Evolutionary conservation across 108 stramenopile species (phyloP).

Genomic region (Fragilaria radians): DNA sequence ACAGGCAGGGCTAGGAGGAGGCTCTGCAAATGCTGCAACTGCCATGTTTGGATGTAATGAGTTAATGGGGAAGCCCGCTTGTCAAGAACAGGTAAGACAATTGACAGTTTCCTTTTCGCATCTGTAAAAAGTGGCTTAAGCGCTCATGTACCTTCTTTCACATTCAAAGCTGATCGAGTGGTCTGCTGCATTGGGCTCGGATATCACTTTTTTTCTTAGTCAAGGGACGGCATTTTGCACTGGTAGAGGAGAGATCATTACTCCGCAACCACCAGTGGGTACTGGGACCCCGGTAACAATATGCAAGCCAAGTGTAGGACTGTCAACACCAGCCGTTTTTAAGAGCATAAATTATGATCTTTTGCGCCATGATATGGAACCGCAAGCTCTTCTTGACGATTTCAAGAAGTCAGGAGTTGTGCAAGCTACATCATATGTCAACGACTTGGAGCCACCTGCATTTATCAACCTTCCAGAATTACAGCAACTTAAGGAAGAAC

Average conservation of each 20-base stretch:
- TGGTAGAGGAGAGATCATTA: slow-evolving; percentile 90
- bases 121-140: not conserved
- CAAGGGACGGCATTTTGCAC: slow-evolving; percentile 95
- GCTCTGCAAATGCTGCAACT: slow-evolving; percentile 91
- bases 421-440: slow-evolving; percentile 44
- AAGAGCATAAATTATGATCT: slow-evolving; percentile 78
- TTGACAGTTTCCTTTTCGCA: not conserved
- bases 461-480: slow-evolving; percentile 70
- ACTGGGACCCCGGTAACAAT: slow-evolving; percentile 61
- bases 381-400: slow-evolving; percentile 49
- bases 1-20: slow-evolving; percentile 94
- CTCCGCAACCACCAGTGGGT: slow-evolving; percentile 71
- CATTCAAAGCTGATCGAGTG: slow-evolving; percentile 81
- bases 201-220: slow-evolving; percentile 93
- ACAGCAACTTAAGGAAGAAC: slow-evolving; percentile 48
- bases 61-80: slow-evolving; percentile 80
- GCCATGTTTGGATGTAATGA: slow-evolving; percentile 93
- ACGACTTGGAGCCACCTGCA: slow-evolving; percentile 81
- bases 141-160: not conserved
- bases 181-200: slow-evolving; percentile 89
- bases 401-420: slow-evolving; percentile 55
- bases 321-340: slow-evolving; percentile 91
- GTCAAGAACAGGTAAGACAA: slow-evolving; percentile 48
- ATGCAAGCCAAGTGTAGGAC: slow-evolving; percentile 84
- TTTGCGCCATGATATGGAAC: slow-evolving; percentile 51